Conservation (phyloP, 345 rosid species). For the Bruguiera sexangula region DNA sequence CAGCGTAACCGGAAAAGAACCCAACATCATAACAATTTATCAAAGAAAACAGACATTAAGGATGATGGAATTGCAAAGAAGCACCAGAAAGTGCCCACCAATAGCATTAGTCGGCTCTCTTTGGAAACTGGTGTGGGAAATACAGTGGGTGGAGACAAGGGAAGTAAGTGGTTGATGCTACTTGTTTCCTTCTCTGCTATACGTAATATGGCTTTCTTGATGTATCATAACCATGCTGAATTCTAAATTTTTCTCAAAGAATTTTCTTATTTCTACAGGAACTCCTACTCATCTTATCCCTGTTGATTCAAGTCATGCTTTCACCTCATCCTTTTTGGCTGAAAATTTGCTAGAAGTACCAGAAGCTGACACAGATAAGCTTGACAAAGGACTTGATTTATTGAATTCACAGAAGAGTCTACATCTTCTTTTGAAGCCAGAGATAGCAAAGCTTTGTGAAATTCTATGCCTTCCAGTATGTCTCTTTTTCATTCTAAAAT, state of each 20-base stretch:
- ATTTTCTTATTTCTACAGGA: conserved; percentile 43
- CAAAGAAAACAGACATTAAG: conserved; percentile 28
- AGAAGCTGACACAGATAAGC: conserved; percentile 31
- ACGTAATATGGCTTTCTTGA: neutral
- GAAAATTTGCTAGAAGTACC: conserved; percentile 30
- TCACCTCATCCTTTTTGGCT: conserved; percentile 17
- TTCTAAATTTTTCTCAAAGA: neutral
- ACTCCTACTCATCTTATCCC: conserved; percentile 21
- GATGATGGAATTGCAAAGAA: conserved; percentile 45
- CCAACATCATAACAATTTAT: conserved; percentile 30
- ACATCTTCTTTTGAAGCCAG: conserved; percentile 54
- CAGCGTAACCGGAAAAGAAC: conserved; percentile 71
- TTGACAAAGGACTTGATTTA: conserved; percentile 30
- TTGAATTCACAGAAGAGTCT: conserved; percentile 60
- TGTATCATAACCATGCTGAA: neutral
- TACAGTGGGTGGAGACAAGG: conserved; percentile 26
- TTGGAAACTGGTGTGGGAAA: conserved; percentile 23
- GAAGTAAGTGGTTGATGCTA: conserved; percentile 38
- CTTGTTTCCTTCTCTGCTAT: conserved; percentile 2
- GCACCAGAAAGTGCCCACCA: conserved; percentile 43
- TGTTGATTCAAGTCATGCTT: conserved; percentile 15
- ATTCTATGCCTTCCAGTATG: conserved; percentile 62
- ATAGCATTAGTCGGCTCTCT: conserved; percentile 28
- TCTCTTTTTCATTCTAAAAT: conserved; percentile 17
- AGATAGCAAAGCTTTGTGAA: conserved; percentile 61